Percentiles rank a stretch among this genome's conserved stretches.
Conservation (phyloP, 2,329 filamentous ascomycete genomes). For the Cytospora piceicola region DNA sequence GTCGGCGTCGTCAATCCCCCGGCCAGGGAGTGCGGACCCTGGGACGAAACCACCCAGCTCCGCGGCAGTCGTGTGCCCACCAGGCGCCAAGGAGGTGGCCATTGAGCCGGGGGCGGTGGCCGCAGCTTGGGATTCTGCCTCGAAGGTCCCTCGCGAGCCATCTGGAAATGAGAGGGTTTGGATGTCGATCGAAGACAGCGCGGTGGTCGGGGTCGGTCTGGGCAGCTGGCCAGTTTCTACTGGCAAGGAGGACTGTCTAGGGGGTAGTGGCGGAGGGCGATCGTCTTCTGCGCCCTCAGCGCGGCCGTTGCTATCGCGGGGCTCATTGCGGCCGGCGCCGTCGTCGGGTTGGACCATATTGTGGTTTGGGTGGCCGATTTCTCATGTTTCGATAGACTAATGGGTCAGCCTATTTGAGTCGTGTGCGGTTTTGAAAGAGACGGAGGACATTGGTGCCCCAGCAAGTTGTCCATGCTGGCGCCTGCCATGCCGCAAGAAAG, state of each 20-base stretch:
- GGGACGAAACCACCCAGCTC: constrained; percentile 29
- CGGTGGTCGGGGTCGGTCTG: constrained; percentile 84
- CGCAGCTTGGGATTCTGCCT: constrained; percentile 41
- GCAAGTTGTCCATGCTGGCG: constrained; percentile 24
- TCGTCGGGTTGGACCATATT: constrained; percentile 34
- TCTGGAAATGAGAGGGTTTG: constrained; percentile 76
- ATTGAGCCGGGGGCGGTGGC: constrained; percentile 33
- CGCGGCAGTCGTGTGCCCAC: constrained; percentile 45
- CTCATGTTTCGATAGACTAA: constrained; percentile 28
- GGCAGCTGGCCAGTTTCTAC: constrained; percentile 50
- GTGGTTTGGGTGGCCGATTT: constrained; percentile 25
- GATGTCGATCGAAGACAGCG: constrained; percentile 79
- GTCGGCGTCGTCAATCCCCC: constrained; percentile 41
- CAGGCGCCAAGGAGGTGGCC: constrained; percentile 40
- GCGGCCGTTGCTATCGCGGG: constrained; percentile 19
- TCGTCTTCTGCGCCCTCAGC: constrained; percentile 26
- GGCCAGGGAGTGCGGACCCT: constrained; percentile 25
- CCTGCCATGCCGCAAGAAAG: constrained; percentile 6
- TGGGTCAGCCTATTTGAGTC: constrained; percentile 29
- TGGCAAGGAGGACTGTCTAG: constrained; percentile 31
- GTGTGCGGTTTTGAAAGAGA: background rate
- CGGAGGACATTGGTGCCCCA: constrained; percentile 5
- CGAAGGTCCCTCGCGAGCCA: constrained; percentile 67
- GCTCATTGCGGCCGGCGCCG: constrained; percentile 30
- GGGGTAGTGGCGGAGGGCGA: constrained; percentile 37